Conservation (phyloP, 805 yeast genomes). For the Yarrowia yakushimensis region DNA sequence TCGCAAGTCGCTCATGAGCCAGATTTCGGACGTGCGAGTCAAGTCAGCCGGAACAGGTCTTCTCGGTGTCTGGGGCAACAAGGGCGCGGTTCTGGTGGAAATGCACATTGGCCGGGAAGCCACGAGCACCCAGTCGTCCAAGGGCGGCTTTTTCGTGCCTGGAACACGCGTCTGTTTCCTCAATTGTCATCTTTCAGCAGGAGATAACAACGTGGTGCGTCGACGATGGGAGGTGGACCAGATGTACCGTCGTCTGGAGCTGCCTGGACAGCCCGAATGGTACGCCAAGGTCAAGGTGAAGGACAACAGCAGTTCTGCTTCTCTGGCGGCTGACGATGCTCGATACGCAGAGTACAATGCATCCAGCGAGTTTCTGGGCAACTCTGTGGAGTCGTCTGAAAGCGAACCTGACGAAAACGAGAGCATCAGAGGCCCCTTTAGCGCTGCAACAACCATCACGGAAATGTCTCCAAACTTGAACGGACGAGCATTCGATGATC, state of each 20-base stretch:
- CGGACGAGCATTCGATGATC: not conserved
- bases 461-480: conserved; percentile 11
- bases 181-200: conserved; percentile 55
- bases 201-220: conserved; percentile 43
- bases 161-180: conserved; percentile 41
- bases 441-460: not conserved
- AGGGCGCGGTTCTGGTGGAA: conserved; percentile 52
- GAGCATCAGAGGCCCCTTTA: not conserved
- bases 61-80: conserved; percentile 57
- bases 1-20: conserved; percentile 36
- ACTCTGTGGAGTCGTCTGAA: not conserved
- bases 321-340: not conserved
- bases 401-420: not conserved
- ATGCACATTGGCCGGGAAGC: conserved; percentile 44
- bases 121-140: conserved; percentile 27
- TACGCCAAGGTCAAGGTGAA: conserved; percentile 5
- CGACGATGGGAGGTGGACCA: conserved; percentile 47
- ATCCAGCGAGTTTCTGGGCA: conserved; percentile 11
- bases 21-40: conserved; percentile 43
- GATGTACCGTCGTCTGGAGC: conserved; percentile 27
- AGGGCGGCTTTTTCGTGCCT: conserved; percentile 26
- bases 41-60: conserved; percentile 56
- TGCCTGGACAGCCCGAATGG: conserved; percentile 19
- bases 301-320: not conserved
- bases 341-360: conserved; percentile 11